Base-by-base conservation (phyloP, 2,329 filamentous ascomycete species). In the Curvularia lunata region DNA sequence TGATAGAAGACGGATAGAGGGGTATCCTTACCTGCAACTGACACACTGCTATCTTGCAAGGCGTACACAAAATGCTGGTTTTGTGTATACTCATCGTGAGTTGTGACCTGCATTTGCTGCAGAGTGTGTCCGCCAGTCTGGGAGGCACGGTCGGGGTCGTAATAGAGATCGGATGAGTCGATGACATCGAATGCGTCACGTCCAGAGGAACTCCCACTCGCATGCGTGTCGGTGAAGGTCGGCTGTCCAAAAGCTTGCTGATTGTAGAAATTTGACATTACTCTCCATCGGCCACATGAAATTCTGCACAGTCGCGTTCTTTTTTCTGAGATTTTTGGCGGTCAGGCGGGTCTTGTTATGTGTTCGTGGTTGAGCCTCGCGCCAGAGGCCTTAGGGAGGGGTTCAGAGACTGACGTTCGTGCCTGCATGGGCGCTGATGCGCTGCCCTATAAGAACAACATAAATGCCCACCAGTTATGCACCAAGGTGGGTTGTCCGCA, bases 161-260 rank as follows among this genome's bases (percentile, higher is more conserved):
- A 57, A 41, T 72, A 71, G 56, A 75, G 65, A 27, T 66, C 54
- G 58, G 67, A 55, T 52, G 71, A 58, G 53, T 69, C 70, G 51
- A 73, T 64, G 28, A 65, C 61, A 48, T 68, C 65, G 70, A 70
- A 71, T 13, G 61, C 63, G 56, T 76, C 73, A 76, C 68, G 68
- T 75, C 74, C 74, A 77, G 69, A 76, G 70, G 68, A 77, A 77
- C 62, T 77, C 74, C 65, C 70, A 72, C 61, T 75, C 61, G 70
- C 74, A 77, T 66, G 69, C 43, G 56, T 63, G 62, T 70, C 70
- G 68, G 65, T 72, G 72, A 71, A 75, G 67, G 71, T 75, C 73
- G 67, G 73, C 67, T 65, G 68, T 67, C 73, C 73, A 77, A 72
- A 68, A 58, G 62, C 65, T 70, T 68, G 64, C 62, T 64, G 67